Base-by-base conservation (phyloP, 345 rosid species). In the Eutrema japonicum region DNA sequence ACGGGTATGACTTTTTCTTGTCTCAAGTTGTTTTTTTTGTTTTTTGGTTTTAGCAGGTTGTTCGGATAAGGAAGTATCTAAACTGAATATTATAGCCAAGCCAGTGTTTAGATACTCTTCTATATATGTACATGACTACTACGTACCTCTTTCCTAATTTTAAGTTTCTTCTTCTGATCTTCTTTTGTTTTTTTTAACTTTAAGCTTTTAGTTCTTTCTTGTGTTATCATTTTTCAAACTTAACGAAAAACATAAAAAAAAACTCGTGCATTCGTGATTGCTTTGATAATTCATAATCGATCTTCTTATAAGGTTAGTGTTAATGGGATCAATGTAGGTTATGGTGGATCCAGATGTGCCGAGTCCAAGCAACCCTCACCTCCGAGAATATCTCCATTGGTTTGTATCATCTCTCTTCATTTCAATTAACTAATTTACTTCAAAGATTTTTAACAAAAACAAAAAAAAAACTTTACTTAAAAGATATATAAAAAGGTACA, bases 271-370 rank as follows among this genome's bases (percentile, higher is more conserved):
- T 18, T 75, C 64, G 27, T 29, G 27, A 71, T 61, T 12, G 33
- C 48, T 43, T 64, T 27, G 10, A 54, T 66, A 22, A 11, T 41
- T 68, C 67, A 5, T 42, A 16, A 6, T 54, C 38, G 6, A 43
- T 62, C 38, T 49, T 22, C 42, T 56, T 36, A 16, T 12, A 22
- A 7, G 22, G 38, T 33, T 12, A 29, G 38, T 59, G 38, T 58
- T 26, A 10, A 30, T 53, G 46, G 10, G n/a, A 4, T 56, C 47
- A 3, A 53, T 77, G 35, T 52, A 77, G 80, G 72, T 77, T 7
- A 77, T 77, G 81, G 81, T 77, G 73, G 81, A 77, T 77, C 77
- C 73, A 50, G 81, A 67, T 78, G 77, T 68, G 38, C 81, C 81
- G 0, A 72, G 77, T 53, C 81, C 81, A 59, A 78, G 81, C 73